Conservation (phyloP, 2,329 filamentous ascomycete species). For the Scedosporium dehoogii region DNA sequence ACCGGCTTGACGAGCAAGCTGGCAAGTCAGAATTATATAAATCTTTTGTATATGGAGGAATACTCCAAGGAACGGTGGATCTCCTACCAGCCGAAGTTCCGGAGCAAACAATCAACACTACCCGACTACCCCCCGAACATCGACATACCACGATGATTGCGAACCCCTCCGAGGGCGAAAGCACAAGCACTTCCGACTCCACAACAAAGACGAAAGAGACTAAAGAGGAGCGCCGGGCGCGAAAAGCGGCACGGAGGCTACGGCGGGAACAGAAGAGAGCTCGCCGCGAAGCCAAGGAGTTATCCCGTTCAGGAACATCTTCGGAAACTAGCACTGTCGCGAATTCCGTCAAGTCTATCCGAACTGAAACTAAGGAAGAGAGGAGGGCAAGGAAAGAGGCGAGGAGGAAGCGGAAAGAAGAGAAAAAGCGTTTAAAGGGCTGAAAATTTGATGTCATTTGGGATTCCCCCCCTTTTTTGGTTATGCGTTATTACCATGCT, state of each 20-base stretch:
- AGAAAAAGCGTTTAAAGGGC: slow-evolving; percentile 28
- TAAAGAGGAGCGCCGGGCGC: slow-evolving; percentile 31
- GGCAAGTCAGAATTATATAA: slow-evolving; percentile 62
- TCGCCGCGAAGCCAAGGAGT: slow-evolving; percentile 13
- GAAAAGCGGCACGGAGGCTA: slow-evolving; percentile 22
- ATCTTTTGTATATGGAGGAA: slow-evolving; percentile 75
- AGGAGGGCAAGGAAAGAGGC: slow-evolving; percentile 17
- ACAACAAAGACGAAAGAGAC: slow-evolving; percentile 22
- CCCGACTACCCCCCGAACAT: neutral
- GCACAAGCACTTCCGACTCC: slow-evolving; percentile 8
- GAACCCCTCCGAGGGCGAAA: slow-evolving; percentile 7
- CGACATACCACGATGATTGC: neutral
- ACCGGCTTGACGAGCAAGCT: slow-evolving; percentile 43
- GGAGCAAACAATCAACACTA: slow-evolving; percentile 3
- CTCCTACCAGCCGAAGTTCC: slow-evolving; percentile 6
- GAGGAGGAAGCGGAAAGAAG: slow-evolving; percentile 25
- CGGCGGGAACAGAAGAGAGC: slow-evolving; percentile 15
- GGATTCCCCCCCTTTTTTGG: neutral
- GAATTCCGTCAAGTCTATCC: neutral
- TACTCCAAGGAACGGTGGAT: slow-evolving; percentile 60
- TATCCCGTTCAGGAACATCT: slow-evolving; percentile 9
- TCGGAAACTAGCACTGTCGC: slow-evolving; percentile 11
- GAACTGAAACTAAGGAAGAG: slow-evolving; percentile 16
- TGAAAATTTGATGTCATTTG: neutral
- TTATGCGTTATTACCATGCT: neutral